Conservation (phyloP, 2,329 filamentous ascomycete species). For the Penicillium decumbens region DNA sequence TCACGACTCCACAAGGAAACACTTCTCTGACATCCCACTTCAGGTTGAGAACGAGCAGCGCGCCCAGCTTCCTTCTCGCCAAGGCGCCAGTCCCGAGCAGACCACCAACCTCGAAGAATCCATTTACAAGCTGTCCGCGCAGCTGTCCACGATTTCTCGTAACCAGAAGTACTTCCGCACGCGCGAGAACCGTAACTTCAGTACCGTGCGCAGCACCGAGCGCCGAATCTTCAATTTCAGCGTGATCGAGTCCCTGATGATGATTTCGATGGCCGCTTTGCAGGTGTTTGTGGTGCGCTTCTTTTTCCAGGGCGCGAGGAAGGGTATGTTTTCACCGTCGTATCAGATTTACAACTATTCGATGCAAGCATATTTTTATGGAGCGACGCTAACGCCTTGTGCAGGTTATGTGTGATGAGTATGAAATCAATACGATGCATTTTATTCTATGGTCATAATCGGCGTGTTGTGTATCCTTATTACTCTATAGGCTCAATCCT, state of each 20-base stretch:
- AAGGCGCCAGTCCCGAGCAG: constrained; percentile 83
- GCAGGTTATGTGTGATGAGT: constrained; percentile 37
- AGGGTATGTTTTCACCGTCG: constrained; percentile 46
- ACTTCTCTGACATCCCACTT: background rate
- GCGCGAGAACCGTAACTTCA: constrained; percentile 97
- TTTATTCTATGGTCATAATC: constrained; percentile 11
- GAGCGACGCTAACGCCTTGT: constrained; percentile 7
- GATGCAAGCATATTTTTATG: background rate
- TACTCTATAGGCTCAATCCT: constrained; percentile 13
- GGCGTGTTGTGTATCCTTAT: constrained; percentile 11
- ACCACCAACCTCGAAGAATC: constrained; percentile 86
- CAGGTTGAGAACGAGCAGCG: constrained; percentile 88
- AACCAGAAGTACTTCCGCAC: constrained; percentile 99
- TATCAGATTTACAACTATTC: background rate
- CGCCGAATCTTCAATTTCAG: constrained; percentile 95
- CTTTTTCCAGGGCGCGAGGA: constrained; percentile 90
- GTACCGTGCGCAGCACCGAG: constrained; percentile 94
- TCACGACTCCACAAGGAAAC: background rate
- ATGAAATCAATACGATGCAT: constrained; percentile 32
- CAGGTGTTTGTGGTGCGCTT: constrained; percentile 97
- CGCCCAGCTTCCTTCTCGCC: constrained; percentile 78
- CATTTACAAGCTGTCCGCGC: constrained; percentile 88
- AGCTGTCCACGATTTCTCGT: constrained; percentile 87
- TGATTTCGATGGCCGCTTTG: constrained; percentile 89
- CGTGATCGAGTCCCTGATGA: constrained; percentile 83